Conservation (phyloP, 2,329 filamentous ascomycete genomes). For the Alternaria panax region DNA sequence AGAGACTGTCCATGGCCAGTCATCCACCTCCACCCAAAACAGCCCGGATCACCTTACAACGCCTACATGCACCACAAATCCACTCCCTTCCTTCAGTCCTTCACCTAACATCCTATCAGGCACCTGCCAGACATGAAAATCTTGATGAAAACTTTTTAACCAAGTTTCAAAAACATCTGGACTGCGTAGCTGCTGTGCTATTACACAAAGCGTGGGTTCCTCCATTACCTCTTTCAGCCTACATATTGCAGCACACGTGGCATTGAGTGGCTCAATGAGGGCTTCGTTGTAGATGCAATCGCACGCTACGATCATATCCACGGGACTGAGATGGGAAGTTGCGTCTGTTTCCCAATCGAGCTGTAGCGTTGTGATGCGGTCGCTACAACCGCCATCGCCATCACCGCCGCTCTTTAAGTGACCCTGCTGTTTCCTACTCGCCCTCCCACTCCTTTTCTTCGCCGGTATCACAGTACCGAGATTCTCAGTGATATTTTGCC, state of each 20-base stretch:
- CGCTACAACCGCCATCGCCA: conserved; percentile 31
- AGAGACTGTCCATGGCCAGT: neutral
- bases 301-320: conserved; percentile 81
- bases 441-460: conserved; percentile 12
- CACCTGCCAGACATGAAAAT: conserved; percentile 80
- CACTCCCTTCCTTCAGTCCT: conserved; percentile 68
- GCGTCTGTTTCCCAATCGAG: conserved; percentile 83
- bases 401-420: conserved; percentile 1
- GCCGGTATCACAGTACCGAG: conserved; percentile 19
- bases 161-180: conserved; percentile 85
- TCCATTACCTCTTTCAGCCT: conserved; percentile 55
- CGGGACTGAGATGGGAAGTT: conserved; percentile 57
- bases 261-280: conserved; percentile 81
- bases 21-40: neutral
- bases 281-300: conserved; percentile 97
- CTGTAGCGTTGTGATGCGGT: conserved; percentile 18
- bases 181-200: conserved; percentile 88
- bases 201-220: conserved; percentile 72
- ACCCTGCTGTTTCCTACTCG: conserved; percentile 34
- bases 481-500: conserved; percentile 76
- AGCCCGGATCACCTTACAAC: conserved; percentile 29
- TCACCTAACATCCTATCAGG: conserved; percentile 68
- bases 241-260: conserved; percentile 79
- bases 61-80: conserved; percentile 85
- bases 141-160: conserved; percentile 70